Evolutionary conservation across 176 grass and related monocot genomes (phyloP).

Genomic region (Elymus sibiricus): DNA sequence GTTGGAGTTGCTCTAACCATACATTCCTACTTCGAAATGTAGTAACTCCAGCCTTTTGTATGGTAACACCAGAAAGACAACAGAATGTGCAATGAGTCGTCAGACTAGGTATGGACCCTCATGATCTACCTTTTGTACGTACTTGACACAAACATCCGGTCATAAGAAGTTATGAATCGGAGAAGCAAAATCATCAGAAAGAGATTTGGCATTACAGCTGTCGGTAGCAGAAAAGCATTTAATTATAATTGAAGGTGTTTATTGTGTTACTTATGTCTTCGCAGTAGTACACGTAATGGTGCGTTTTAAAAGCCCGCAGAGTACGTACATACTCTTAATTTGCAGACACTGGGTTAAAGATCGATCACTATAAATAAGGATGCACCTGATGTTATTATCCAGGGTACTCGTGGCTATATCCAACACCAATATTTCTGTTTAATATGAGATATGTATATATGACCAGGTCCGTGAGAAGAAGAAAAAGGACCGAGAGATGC

Average conservation of each 20-base stretch:
- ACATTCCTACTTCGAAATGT: neutral
- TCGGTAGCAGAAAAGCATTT: slow-evolving; percentile 21
- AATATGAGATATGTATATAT: neutral
- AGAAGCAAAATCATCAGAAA: neutral
- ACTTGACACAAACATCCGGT: neutral
- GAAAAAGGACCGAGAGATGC: neutral
- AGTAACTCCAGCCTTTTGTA: neutral
- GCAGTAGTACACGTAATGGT: slow-evolving; percentile 12
- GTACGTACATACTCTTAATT: neutral
- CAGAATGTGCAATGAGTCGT: neutral
- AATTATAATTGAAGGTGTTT: slow-evolving; percentile 15
- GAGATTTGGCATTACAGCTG: neutral
- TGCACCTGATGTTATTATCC: neutral
- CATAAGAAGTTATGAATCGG: neutral
- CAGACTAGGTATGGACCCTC: neutral
- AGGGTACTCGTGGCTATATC: neutral
- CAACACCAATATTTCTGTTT: neutral
- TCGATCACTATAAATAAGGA: neutral
- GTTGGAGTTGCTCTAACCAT: neutral
- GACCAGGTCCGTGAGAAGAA: neutral
- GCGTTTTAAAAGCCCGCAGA: slow-evolving; percentile 9
- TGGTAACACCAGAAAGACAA: neutral
- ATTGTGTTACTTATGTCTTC: slow-evolving; percentile 7
- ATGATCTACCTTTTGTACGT: neutral
- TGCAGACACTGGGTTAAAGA: neutral